A percentile compares a stretch with the other conserved stretches of the same genome.
Evolutionary conservation across 139 green algal species (phyloP).

Genomic region (Bryopsis sp.): DNA sequence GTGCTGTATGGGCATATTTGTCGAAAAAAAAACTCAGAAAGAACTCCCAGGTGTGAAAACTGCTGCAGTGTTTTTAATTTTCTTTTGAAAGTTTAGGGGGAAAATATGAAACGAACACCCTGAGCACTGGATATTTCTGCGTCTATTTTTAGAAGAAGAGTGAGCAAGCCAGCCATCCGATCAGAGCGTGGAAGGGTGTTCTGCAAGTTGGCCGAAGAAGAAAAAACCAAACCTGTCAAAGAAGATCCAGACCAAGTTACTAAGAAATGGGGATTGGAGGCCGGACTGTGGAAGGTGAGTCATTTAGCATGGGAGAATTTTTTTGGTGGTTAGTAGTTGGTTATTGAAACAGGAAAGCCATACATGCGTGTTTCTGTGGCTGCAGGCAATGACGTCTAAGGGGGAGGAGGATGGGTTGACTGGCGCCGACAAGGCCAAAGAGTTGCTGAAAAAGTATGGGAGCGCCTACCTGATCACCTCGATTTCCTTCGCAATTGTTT

Average conservation of each 20-base stretch:
- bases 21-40: too few relatives aligned
- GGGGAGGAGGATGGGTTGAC: conserved; percentile 15
- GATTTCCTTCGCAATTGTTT: conserved; percentile 92
- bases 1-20: too few relatives aligned
- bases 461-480: conserved; percentile 93
- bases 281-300: conserved; percentile 71
- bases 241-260: conserved; percentile 37
- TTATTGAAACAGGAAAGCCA: neutral
- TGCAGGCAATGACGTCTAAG: conserved; percentile 58
- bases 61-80: too few relatives aligned
- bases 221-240: neutral
- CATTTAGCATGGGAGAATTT: neutral
- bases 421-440: conserved; percentile 69
- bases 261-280: conserved; percentile 86
- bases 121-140: too few relatives aligned
- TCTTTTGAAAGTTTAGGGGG: too few relatives aligned
- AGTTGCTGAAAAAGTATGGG: conserved; percentile 86
- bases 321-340: neutral
- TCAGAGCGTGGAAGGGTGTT: too few relatives aligned
- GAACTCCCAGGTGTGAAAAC: too few relatives aligned
- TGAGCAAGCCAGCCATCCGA: too few relatives aligned
- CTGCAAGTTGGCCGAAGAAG: neutral
- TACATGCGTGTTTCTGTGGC: neutral
- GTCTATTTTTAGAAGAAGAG: too few relatives aligned
- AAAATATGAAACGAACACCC: too few relatives aligned